Base-by-base conservation (phyloP, 148 eudicot genomes). In the Diospyros lotus region DNA sequence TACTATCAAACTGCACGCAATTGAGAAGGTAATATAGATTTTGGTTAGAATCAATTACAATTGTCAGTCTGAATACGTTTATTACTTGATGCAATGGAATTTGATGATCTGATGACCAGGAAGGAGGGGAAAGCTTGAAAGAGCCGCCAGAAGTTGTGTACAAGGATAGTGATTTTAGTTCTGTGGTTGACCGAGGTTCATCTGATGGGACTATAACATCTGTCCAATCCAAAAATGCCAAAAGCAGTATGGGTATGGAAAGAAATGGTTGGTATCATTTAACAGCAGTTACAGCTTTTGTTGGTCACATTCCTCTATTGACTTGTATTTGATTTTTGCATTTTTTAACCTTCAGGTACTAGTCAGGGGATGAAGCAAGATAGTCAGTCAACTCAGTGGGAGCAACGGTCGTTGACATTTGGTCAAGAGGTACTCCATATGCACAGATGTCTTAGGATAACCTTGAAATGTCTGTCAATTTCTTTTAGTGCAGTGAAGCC, bases 61-160 rank as follows among this genome's bases (percentile, higher is more conserved):
- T 46, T 63, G 45, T 51, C 44, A 50, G 5, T 72, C 43, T 52
- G 43, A 10, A 18, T 73, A 15, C 68, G 59, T 1, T 48, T 56
- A 17, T 77, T 59, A 14, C 63, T 75, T 69, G 9, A 14, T 58
- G 40, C 42, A 11, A 14, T 4, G 39, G 61, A 5, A 12, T 77
- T 61, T 46, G 73, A 28, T 41, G 63, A 55, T 67, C 55, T 63
- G 73, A 68, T 63, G 79, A 64, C 72, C 80, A 95, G 98, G 94
- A 85, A 75, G 86, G 74, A 5, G 73, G 73, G 43, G 78, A 78
- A 62, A 87, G 84, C 72, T 66, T 93, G 71, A 86, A 84, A 80
- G 98, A 83, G 84, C 98, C 99, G 9, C 77, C 77, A 40, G 79
- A 67, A 58, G 83, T 85, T 76, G 90, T 95, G 66, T 95, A 89